Evolutionary conservation across 2,329 filamentous ascomycete genomes (phyloP), one percentile per base, ranked within the genome.

Genomic region (Diaporthe eres): DNA sequence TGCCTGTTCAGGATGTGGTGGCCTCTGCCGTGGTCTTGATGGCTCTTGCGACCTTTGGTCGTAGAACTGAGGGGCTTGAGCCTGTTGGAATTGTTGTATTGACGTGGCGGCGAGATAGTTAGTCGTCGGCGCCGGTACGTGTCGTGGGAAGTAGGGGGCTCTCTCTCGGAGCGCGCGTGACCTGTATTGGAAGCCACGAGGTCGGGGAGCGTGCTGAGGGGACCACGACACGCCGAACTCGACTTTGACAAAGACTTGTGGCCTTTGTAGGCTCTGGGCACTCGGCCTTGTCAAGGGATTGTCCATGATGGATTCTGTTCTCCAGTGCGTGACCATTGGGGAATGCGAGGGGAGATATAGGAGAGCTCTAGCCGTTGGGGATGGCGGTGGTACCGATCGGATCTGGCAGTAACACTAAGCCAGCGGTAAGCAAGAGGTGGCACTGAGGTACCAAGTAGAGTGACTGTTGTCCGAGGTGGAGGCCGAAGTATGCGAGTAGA

Each of bases 141-240:
- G 86, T 65, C 87, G 86, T 31, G 87, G 86, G 55, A 88, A 88
- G 44, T 83, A 81, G 28, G 85, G 77, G 72, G 82, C 76, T 80
- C 85, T 82, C 77, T 88, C 80, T 77, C 87, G 86, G 72, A 87
- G 80, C 73, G 83, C 85, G 74, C 85, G 85, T 25, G 88, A 89
- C 77, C 84, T 86, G 77, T 88, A 89, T 60, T 86, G 86, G 76
- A 88, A 76, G 39, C 85, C 85, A 76, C 87, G 87, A 71, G 82
- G 85, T 75, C 85, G 87, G 17, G 86, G 83, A 17, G 85, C 76
- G 74, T 86, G 84, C 53, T 84, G 85, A n/a, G 84, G 83, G 37
- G 85, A 84, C 85, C 87, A 89, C 0, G 88, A 88, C 34, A 90
- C 81, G 42, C 88, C 87, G 75, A 90, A 88, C 79, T 89, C 88